phyloP scores from a whole-genome alignment of 352 stramenopile species.

The Phytopythium kandeliae region DNA sequence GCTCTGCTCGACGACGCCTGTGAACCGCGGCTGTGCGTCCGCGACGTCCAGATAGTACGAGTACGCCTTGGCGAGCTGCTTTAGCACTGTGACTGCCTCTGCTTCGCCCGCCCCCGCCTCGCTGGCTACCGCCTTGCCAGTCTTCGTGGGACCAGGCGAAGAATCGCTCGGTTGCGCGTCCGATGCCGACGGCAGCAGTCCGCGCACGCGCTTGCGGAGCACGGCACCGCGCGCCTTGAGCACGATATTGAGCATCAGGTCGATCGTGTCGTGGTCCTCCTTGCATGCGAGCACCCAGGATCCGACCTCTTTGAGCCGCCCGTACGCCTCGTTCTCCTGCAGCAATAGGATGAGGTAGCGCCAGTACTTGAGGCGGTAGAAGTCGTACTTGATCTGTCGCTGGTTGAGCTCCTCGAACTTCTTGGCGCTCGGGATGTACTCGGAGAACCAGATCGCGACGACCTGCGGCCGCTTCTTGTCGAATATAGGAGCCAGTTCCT shows the following conservation, averaged over 20 bases:
- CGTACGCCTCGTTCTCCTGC: conserved; percentile 44
- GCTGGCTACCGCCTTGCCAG: too few species aligned
- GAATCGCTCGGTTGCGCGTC: background rate
- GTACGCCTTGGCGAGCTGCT: conserved; percentile 61
- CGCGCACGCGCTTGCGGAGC: conserved; percentile 22
- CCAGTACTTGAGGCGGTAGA: conserved; percentile 75
- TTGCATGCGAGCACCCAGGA: conserved; percentile 74
- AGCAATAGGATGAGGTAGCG: conserved; percentile 55
- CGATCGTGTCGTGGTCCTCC: conserved; percentile 78
- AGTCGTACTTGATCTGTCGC: conserved; percentile 76
- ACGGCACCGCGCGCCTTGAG: conserved; percentile 41
- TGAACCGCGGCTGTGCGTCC: conserved; percentile 29
- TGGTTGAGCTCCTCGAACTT: conserved; percentile 83
- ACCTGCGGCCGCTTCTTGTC: conserved; percentile 60
- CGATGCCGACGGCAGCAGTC: conserved; percentile 6
- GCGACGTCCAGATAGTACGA: conserved; percentile 50
- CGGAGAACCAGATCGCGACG: conserved; percentile 70
- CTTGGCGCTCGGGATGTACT: conserved; percentile 61
- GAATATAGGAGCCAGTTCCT: conserved; percentile 53
- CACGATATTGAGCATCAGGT: conserved; percentile 58
- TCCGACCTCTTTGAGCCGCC: conserved; percentile 56
- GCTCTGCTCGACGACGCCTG: conserved; percentile 16
- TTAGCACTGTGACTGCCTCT: conserved; percentile 18
- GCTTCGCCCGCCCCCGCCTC: conserved; percentile 5
- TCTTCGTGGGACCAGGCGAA: background rate